These are phyloP conservation scores for Kwoniella bestiolae DNA, from an alignment of 768 basidiomycete genomes.

Conservation along the genomic window DNA sequence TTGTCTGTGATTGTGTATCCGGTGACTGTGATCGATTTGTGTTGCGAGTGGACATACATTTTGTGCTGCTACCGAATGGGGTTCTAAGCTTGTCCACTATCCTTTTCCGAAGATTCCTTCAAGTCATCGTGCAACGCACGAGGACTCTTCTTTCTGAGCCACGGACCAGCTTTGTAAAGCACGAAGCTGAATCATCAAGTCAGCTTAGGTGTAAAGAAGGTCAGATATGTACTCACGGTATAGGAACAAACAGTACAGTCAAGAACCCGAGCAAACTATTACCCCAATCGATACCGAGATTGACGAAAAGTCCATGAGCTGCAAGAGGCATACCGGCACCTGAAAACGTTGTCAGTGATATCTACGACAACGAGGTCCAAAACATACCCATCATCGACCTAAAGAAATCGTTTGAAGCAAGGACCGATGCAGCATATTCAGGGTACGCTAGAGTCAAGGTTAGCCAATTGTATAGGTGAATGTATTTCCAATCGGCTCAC, in stretches of 20 bases:
- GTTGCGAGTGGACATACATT: not conserved
- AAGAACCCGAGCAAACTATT: conserved; percentile 53
- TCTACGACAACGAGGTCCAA: not conserved
- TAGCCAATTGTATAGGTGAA: not conserved
- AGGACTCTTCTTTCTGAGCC: conserved; percentile 30
- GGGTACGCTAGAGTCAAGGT: conserved; percentile 19
- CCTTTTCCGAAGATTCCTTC: conserved; percentile 16
- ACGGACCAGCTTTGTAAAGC: conserved; percentile 29
- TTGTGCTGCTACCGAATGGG: too few relatives aligned
- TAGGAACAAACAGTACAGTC: conserved; percentile 53
- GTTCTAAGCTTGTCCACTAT: not conserved
- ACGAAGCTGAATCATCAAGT: conserved; percentile 26
- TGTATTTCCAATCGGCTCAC: conserved; percentile 16
- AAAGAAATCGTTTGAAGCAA: conserved; percentile 54
- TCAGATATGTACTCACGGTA: conserved; percentile 37
- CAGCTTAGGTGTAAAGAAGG: not conserved
- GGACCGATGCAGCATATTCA: conserved; percentile 32
- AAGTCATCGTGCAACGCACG: conserved; percentile 34
- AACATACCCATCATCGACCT: conserved; percentile 49
- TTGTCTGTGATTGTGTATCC: too few relatives aligned
- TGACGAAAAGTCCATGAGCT: conserved; percentile 47
- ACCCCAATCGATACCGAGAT: conserved; percentile 54
- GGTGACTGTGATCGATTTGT: not conserved
- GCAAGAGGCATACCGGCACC: conserved; percentile 51
- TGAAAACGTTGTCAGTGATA: conserved; percentile 11